phyloP scores from a whole-genome alignment of 1,284 basidiomycete genomes.

The Heimioporus retisporus region DNA sequence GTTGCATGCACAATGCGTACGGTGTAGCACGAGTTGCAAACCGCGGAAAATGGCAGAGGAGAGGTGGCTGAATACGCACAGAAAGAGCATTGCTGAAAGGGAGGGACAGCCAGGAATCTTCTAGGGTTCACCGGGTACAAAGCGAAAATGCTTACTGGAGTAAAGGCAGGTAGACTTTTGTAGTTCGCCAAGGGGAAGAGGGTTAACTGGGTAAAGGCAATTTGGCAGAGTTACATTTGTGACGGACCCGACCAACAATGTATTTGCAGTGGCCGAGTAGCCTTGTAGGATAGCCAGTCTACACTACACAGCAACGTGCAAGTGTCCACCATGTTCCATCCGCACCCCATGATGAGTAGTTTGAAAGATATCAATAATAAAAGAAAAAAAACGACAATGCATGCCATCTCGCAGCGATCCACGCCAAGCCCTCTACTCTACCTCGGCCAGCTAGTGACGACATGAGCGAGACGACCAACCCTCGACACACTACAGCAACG shows the following conservation, averaged over 20 bases:
- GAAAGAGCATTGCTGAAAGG: constrained; percentile 73
- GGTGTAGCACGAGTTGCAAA: constrained; percentile 51
- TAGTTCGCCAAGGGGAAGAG: too few species aligned
- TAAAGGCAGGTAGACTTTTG: constrained; percentile 46
- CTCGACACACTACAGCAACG: too few species aligned
- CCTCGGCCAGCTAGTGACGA: constrained; percentile 14
- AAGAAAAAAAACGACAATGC: neutral
- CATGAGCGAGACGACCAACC: neutral
- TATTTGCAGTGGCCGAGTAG: too few species aligned
- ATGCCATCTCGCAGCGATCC: neutral
- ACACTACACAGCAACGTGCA: too few species aligned
- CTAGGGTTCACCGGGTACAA: constrained; percentile 91
- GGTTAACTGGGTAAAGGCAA: too few species aligned
- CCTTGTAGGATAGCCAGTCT: too few species aligned
- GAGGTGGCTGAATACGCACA: constrained; percentile 62
- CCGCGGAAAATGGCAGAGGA: constrained; percentile 55
- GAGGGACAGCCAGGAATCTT: constrained; percentile 87
- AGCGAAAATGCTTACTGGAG: constrained; percentile 81
- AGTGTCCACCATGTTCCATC: too few species aligned
- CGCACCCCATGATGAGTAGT: too few species aligned
- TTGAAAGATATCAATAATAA: constrained; percentile 3
- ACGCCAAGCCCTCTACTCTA: constrained; percentile 12
- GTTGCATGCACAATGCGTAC: constrained; percentile 49
- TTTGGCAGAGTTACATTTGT: too few species aligned
- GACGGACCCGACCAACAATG: too few species aligned